Base-by-base conservation (phyloP, 2,329 filamentous ascomycete species). In the Dryadomyces quercus-mongolicae region DNA sequence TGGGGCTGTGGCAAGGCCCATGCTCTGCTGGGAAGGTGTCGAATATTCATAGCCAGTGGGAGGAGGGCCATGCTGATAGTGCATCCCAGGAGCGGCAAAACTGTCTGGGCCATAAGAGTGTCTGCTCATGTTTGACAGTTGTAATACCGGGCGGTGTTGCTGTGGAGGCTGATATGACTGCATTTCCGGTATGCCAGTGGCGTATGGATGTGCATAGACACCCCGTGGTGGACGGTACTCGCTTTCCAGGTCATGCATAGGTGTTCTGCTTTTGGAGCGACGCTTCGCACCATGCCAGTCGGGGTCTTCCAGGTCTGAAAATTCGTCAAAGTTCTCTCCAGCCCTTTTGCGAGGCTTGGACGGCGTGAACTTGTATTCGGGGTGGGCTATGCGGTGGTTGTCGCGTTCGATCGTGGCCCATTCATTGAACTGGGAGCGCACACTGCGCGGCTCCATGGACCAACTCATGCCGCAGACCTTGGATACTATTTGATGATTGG, bases 401-500 rank as follows among this genome's bases (percentile, higher is more conserved):
- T 83, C 77, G 47, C 90, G 81, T 69, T 97, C 93, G 20, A 87
- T 76, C 62, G 80, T 82, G 21, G 93, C 88, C 72, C 88, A 84
- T 16, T 81, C 74, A 64, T 86, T 88, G 72, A 89, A 98, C 62
- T 85, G 77, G 20, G 84, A 78, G 54, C 85, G 82, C 56, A 96
- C 68, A 46, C 80, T 75, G n/a, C 80, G 71, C 0, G 87, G 77
- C 67, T 97, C 93, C 62, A 89, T 70, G 5, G 82, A 80, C 93
- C 93, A 98, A 63, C 88, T 92, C 54, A 81, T 74, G 31, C 91
- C 93, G 55, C 88, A 89, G n/a, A 93, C 81, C 48, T 84, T 82
- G 2, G 92, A 97, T 25, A 97, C 86, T 40, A 93, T 74, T 67
- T 98, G 92, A 67, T 98, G 92, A 70, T 97, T 96, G 68, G 93